These are phyloP conservation scores for Groenewaldozyma tartarivorans DNA, from an alignment of 805 yeast species.

Conservation along the genomic window DNA sequence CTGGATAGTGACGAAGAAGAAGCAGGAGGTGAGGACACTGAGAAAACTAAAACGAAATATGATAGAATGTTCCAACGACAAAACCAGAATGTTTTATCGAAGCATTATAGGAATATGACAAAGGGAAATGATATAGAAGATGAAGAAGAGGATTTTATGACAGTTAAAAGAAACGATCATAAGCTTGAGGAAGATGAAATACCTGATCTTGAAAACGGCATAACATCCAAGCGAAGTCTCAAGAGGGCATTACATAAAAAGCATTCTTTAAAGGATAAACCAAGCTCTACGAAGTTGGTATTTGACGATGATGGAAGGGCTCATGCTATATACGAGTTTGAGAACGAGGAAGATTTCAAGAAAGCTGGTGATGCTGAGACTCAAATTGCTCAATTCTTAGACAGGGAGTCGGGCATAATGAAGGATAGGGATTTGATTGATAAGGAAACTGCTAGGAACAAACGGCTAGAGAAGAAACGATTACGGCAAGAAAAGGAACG, in stretches of 20 bases:
- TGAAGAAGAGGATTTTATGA: slow-evolving; percentile 75
- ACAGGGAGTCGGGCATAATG: slow-evolving; percentile 62
- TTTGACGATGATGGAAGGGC: slow-evolving; percentile 95
- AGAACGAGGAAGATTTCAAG: slow-evolving; percentile 79
- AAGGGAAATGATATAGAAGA: slow-evolving; percentile 43
- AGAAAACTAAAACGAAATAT: slow-evolving; percentile 69
- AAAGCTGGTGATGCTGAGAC: slow-evolving; percentile 55
- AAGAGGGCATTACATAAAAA: slow-evolving; percentile 86
- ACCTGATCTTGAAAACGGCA: slow-evolving; percentile 42
- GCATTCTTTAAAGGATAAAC: slow-evolving; percentile 47
- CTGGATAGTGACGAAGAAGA: slow-evolving; percentile 62
- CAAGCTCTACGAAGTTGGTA: slow-evolving; percentile 65
- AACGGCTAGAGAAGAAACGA: slow-evolving; percentile 81
- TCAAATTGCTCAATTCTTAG: slow-evolving; percentile 61
- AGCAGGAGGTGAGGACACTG: slow-evolving; percentile 26
- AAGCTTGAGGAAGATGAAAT: slow-evolving; percentile 43
- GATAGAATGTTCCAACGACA: slow-evolving; percentile 94
- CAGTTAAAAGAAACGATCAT: slow-evolving; percentile 72
- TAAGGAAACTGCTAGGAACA: slow-evolving; percentile 64
- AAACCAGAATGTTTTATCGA: slow-evolving; percentile 85
- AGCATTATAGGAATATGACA: slow-evolving; percentile 73
- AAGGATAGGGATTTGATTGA: slow-evolving; percentile 63
- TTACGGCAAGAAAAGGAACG: slow-evolving; percentile 74
- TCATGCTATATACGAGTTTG: slow-evolving; percentile 84
- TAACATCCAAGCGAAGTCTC: slow-evolving; percentile 73